Conservation (phyloP, 495 filamentous ascomycete genomes). For the Penicillium verhagenii region DNA sequence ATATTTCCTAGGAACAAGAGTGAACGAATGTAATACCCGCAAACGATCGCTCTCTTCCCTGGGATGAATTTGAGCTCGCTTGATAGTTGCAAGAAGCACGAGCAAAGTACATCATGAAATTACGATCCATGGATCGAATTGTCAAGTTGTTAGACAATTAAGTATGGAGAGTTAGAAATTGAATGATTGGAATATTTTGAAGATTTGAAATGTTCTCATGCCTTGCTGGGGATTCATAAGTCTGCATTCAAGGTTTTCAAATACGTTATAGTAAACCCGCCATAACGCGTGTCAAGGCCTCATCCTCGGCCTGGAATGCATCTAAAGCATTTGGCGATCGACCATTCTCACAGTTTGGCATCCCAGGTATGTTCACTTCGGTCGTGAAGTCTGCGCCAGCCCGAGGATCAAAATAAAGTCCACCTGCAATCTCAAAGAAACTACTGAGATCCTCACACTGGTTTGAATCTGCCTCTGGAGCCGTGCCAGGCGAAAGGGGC, state of each 20-base stretch:
- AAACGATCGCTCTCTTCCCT: no score
- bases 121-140: no score
- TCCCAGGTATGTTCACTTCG: slow-evolving; percentile 16
- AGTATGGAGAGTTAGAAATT: no score
- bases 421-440: slow-evolving; percentile 46
- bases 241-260: not conserved
- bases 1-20: no score
- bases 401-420: slow-evolving; percentile 35
- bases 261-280: slow-evolving; percentile 40
- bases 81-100: no score
- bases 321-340: slow-evolving; percentile 20
- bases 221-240: no score
- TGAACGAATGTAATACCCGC: no score
- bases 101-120: no score
- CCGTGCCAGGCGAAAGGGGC: slow-evolving; percentile 18
- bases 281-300: slow-evolving; percentile 42
- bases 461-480: slow-evolving; percentile 17
- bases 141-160: no score
- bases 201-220: no score
- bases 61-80: no score
- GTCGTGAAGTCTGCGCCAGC: slow-evolving; percentile 7
- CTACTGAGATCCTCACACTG: slow-evolving; percentile 41
- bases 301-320: slow-evolving; percentile 41
- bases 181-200: no score
- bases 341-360: slow-evolving; percentile 1